phyloP scores from a whole-genome alignment of 2,329 filamentous ascomycete genomes.

The Phaeoacremonium minimum region DNA sequence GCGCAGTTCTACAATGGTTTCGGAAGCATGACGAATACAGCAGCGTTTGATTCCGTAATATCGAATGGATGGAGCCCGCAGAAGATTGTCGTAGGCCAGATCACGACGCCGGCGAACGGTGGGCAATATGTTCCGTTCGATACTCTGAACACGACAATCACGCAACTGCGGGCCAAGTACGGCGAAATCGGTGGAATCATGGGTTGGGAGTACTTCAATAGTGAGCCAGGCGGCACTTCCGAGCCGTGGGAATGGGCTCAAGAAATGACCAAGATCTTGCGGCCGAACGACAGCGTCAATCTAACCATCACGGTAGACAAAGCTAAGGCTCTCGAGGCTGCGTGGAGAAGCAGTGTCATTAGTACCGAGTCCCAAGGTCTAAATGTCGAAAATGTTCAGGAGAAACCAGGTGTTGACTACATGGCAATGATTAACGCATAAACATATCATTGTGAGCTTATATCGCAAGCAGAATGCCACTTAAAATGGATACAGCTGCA shows the following conservation, averaged over 20 bases:
- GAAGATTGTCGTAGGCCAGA: slow-evolving; percentile 74
- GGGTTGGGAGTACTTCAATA: slow-evolving; percentile 96
- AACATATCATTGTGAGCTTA: too few relatives aligned
- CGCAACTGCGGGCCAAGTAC: slow-evolving; percentile 42
- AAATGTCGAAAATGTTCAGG: not conserved
- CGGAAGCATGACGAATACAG: slow-evolving; percentile 50
- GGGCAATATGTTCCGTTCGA: slow-evolving; percentile 44
- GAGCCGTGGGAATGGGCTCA: slow-evolving; percentile 76
- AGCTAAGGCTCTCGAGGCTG: slow-evolving; percentile 11
- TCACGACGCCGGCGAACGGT: slow-evolving; percentile 76
- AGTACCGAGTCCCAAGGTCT: not conserved
- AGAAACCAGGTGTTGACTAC: slow-evolving; percentile 16
- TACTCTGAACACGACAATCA: slow-evolving; percentile 38
- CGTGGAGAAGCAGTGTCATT: slow-evolving; percentile 15
- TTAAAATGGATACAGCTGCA: too few relatives aligned
- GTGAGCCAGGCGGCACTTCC: slow-evolving; percentile 56
- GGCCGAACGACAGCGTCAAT: slow-evolving; percentile 16
- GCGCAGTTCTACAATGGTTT: slow-evolving; percentile 92
- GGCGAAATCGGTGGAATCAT: slow-evolving; percentile 79
- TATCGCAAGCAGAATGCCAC: too few relatives aligned
- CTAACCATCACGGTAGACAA: slow-evolving; percentile 14
- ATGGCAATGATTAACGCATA: slow-evolving; percentile 18
- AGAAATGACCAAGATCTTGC: slow-evolving; percentile 50
- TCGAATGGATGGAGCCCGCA: slow-evolving; percentile 65
- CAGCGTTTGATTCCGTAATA: slow-evolving; percentile 46